phyloP scores from a whole-genome alignment of 495 filamentous ascomycete species.

The Parachaetomium inaequale region DNA sequence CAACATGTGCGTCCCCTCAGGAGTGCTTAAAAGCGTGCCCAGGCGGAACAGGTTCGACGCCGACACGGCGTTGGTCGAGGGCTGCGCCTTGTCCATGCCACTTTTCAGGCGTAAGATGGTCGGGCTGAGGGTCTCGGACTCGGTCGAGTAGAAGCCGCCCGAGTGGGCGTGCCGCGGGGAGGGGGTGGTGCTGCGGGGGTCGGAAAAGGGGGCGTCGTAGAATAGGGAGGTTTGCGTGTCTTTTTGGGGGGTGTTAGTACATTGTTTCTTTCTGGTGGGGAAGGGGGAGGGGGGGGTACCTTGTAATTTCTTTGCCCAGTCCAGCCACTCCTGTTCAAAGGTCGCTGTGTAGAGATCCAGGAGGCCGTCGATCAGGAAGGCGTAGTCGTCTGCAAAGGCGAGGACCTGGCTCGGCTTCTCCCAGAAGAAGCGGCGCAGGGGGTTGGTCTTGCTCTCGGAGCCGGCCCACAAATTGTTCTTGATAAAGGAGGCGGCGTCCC shows the following conservation, averaged over 20 bases:
- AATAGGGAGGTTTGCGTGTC: slow-evolving; percentile 66
- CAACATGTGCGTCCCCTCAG: slow-evolving; percentile 51
- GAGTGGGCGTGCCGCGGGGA: slow-evolving; percentile 43
- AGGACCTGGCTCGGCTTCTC: slow-evolving; percentile 64
- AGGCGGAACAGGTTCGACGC: slow-evolving; percentile 82
- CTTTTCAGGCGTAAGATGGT: slow-evolving; percentile 87
- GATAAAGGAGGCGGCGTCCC: slow-evolving; percentile 71
- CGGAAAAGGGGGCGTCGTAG: slow-evolving; percentile 48
- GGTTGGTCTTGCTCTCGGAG: slow-evolving; percentile 40
- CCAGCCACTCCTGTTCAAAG: slow-evolving; percentile 71
- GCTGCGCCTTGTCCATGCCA: slow-evolving; percentile 86
- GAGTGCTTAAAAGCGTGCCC: slow-evolving; percentile 56
- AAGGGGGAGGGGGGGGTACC: slow-evolving; percentile 37
- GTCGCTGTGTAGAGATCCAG: slow-evolving; percentile 87
- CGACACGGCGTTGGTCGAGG: slow-evolving; percentile 80
- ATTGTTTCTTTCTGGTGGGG: slow-evolving; percentile 47
- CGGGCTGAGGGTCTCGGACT: slow-evolving; percentile 57
- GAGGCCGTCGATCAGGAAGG: slow-evolving; percentile 79
- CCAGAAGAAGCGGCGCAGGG: slow-evolving; percentile 72
- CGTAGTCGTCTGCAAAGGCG: slow-evolving; percentile 94
- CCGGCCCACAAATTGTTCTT: slow-evolving; percentile 71
- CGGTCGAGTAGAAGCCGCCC: slow-evolving; percentile 87
- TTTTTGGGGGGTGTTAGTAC: slow-evolving; percentile 29
- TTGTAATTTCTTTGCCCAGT: slow-evolving; percentile 82
- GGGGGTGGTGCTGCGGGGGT: slow-evolving; percentile 15